Conservation (phyloP, 306 rosid species). For the Parietaria judaica region DNA sequence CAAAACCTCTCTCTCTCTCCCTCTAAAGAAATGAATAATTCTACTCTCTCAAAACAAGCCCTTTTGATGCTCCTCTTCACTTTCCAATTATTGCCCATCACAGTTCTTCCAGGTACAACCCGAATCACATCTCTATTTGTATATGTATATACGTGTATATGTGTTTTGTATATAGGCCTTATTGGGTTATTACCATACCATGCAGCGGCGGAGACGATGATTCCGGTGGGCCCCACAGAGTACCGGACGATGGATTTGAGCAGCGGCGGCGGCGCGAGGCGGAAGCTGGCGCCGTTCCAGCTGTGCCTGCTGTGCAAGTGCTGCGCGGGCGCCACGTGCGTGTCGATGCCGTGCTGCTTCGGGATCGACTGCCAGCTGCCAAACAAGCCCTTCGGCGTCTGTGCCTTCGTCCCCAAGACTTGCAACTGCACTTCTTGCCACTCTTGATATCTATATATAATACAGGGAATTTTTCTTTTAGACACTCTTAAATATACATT, state of each 20-base stretch:
- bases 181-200: not conserved
- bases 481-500: too few relatives aligned
- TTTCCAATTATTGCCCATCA: slow-evolving; percentile 1
- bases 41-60: not conserved
- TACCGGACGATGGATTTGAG: slow-evolving; percentile 1
- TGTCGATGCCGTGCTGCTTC: slow-evolving; percentile 33
- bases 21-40: slow-evolving; percentile 14
- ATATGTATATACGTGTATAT: not conserved
- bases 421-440: slow-evolving; percentile 28
- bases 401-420: slow-evolving; percentile 29
- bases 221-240: slow-evolving; percentile 7
- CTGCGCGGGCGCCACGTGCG: slow-evolving; percentile 22
- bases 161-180: too few relatives aligned
- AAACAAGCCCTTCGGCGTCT: slow-evolving; percentile 31
- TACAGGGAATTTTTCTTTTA: too few relatives aligned
- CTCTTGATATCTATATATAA: not conserved
- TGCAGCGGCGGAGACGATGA: not conserved
- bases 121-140: too few relatives aligned
- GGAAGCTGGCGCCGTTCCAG: slow-evolving; percentile 24
- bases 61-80: slow-evolving; percentile 3
- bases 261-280: not conserved
- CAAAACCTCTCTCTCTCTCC: slow-evolving; percentile 2
- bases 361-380: slow-evolving; percentile 35
- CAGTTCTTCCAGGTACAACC: slow-evolving; percentile 1
- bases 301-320: slow-evolving; percentile 31